phyloP scores from a whole-genome alignment of 805 yeast species.

The Metschnikowia sp. region DNA sequence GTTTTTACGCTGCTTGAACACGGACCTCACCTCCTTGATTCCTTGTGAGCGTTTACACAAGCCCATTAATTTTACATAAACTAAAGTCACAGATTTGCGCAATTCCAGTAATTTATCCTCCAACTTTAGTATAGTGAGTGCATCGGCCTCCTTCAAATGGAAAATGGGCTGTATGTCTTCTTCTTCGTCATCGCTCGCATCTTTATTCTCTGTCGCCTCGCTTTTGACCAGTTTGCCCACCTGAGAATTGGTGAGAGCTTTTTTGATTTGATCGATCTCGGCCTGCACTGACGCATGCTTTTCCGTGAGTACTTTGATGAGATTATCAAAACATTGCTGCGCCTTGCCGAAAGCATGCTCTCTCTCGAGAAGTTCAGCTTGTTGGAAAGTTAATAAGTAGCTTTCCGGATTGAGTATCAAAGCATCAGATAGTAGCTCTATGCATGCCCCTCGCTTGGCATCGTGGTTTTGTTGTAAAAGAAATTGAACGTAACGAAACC shows the following conservation, averaged over 20 bases:
- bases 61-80: slow-evolving; percentile 68
- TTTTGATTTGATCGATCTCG: slow-evolving; percentile 22
- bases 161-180: slow-evolving; percentile 10
- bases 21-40: slow-evolving; percentile 64
- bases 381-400: slow-evolving; percentile 58
- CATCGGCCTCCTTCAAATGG: slow-evolving; percentile 22
- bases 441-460: slow-evolving; percentile 38
- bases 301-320: slow-evolving; percentile 46
- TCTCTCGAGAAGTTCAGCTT: slow-evolving; percentile 68
- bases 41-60: slow-evolving; percentile 67
- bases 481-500: slow-evolving; percentile 61
- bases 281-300: slow-evolving; percentile 30
- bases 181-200: slow-evolving; percentile 21
- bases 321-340: slow-evolving; percentile 44
- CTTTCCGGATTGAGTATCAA: slow-evolving; percentile 66
- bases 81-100: slow-evolving; percentile 51
- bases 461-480: slow-evolving; percentile 31
- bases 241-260: slow-evolving; percentile 8
- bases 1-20: slow-evolving; percentile 64
- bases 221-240: background rate
- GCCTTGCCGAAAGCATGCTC: slow-evolving; percentile 51
- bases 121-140: slow-evolving; percentile 19
- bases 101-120: slow-evolving; percentile 23
- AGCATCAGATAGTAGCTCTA: slow-evolving; percentile 53
- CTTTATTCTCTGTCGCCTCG: slow-evolving; percentile 6